These are phyloP conservation scores for Aspergillus pseudoglaucus DNA, from an alignment of 2,329 filamentous ascomycete species.

Conservation along the genomic window DNA sequence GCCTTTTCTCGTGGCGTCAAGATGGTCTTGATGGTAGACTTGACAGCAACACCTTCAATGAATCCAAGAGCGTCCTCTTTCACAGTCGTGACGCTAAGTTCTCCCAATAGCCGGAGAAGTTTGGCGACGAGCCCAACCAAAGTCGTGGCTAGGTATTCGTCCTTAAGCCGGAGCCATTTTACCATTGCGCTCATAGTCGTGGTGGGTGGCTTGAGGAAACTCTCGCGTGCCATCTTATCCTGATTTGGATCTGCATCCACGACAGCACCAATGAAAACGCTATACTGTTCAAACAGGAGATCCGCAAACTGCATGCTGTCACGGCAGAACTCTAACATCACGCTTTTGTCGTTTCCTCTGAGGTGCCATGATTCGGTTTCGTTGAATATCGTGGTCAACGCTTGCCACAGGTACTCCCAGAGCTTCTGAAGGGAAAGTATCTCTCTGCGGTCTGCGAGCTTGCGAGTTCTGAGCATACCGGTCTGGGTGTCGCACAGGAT, in stretches of 20 bases:
- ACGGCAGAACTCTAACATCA: slow-evolving; percentile 88
- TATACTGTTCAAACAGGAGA: slow-evolving; percentile 74
- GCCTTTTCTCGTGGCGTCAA: slow-evolving; percentile 76
- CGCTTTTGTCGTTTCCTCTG: slow-evolving; percentile 58
- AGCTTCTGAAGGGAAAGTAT: slow-evolving; percentile 63
- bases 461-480: slow-evolving; percentile 53
- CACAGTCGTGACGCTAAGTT: slow-evolving; percentile 64
- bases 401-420: slow-evolving; percentile 81
- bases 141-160: slow-evolving; percentile 75
- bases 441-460: slow-evolving; percentile 54
- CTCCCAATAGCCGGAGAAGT: slow-evolving; percentile 72
- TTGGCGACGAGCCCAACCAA: slow-evolving; percentile 79
- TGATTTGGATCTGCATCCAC: slow-evolving; percentile 38
- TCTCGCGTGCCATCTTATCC: slow-evolving; percentile 39
- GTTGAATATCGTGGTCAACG: slow-evolving; percentile 71
- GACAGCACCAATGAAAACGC: slow-evolving; percentile 69
- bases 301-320: slow-evolving; percentile 94
- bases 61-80: slow-evolving; percentile 58
- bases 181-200: slow-evolving; percentile 62
- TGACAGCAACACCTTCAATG: slow-evolving; percentile 49
- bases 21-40: slow-evolving; percentile 65
- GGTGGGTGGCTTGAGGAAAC: slow-evolving; percentile 59
- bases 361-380: slow-evolving; percentile 79
- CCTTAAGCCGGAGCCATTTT: slow-evolving; percentile 84
- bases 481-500: slow-evolving; percentile 59